These are phyloP conservation scores for Fragilaria radians DNA, from an alignment of 108 stramenopile genomes.

Conservation along the genomic window DNA sequence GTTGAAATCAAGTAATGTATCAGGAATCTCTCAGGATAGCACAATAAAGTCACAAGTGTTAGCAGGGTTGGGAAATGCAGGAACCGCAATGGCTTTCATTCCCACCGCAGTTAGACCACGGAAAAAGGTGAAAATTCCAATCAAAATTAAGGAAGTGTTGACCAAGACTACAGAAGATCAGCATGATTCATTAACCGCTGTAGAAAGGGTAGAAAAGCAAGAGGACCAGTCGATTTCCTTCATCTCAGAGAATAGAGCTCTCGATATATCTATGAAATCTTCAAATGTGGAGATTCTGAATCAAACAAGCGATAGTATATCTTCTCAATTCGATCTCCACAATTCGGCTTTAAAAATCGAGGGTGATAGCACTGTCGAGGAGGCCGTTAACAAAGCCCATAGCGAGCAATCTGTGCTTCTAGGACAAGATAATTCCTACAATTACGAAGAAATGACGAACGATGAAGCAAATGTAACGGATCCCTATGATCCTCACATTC, in stretches of 20 bases:
- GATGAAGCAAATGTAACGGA: conserved; percentile 34
- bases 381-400: conserved; percentile 2
- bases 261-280: neutral
- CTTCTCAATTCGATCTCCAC: neutral
- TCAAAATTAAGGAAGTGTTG: neutral
- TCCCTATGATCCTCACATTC: conserved; percentile 67
- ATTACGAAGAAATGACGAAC: conserved; percentile 29
- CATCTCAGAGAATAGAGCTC: neutral
- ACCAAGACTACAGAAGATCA: neutral
- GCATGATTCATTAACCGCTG: neutral
- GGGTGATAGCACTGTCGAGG: conserved; percentile 6
- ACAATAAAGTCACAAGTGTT: neutral
- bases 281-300: neutral
- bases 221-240: neutral
- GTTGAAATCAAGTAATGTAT: no score
- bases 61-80: conserved; percentile 42
- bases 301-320: no score
- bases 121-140: conserved; percentile 12
- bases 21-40: neutral
- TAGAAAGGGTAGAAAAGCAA: neutral
- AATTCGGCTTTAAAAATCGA: neutral
- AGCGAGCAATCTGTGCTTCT: neutral
- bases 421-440: neutral
- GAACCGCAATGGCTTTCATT: conserved; percentile 68
- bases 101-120: conserved; percentile 31